A percentile compares a stretch with the other conserved stretches of the same genome.
These are phyloP conservation scores for Aspergillus pseudoterreus DNA, from an alignment of 2,329 filamentous ascomycete species.

Conservation along the genomic window DNA sequence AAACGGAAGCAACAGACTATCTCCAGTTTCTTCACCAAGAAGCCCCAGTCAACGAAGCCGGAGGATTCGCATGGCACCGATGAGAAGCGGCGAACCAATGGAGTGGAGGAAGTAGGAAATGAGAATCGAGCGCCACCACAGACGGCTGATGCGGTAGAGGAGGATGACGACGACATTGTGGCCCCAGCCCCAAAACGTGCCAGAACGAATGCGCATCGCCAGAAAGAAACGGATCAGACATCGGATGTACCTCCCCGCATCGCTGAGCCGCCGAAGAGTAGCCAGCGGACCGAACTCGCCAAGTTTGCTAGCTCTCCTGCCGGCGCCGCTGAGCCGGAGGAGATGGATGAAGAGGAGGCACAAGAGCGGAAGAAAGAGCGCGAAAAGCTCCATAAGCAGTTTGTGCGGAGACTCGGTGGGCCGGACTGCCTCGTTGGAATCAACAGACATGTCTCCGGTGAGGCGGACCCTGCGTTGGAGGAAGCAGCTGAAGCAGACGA, in stretches of 20 bases:
- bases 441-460: constrained; percentile 57
- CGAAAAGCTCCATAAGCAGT: constrained; percentile 72
- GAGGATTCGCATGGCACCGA: constrained; percentile 9
- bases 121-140: constrained; percentile 1
- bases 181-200: constrained; percentile 41
- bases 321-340: constrained; percentile 26
- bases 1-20: constrained; percentile 64
- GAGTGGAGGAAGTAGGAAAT: constrained; percentile 3
- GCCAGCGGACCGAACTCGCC: constrained; percentile 56
- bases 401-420: constrained; percentile 84
- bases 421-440: constrained; percentile 74
- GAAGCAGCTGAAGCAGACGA: constrained; percentile 59
- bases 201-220: constrained; percentile 21
- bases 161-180: constrained; percentile 38
- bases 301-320: constrained; percentile 53
- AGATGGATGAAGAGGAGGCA: constrained; percentile 43
- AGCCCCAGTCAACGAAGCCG: constrained; percentile 29
- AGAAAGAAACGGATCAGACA: constrained; percentile 8
- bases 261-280: constrained; percentile 26
- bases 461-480: constrained; percentile 50
- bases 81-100: neutral
- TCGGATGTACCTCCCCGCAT: neutral
- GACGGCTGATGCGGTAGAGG: constrained; percentile 18
- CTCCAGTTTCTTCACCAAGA: constrained; percentile 78
- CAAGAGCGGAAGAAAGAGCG: constrained; percentile 57